Evolutionary conservation across 2,329 filamentous ascomycete species (phyloP).

Genomic region (Diaporthe sp.): DNA sequence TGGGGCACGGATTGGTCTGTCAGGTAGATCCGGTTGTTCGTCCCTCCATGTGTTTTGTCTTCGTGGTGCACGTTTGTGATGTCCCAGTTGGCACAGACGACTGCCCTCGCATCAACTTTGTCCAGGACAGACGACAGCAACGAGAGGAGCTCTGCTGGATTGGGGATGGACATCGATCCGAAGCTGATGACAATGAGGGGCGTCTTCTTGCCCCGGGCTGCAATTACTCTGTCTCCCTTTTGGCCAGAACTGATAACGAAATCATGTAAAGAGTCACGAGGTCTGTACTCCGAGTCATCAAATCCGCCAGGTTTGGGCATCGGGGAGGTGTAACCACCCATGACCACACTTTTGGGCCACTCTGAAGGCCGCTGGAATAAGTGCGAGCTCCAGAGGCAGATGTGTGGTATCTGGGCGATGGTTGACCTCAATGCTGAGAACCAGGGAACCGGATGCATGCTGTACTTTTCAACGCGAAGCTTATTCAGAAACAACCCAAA

Average conservation of each 20-base stretch:
- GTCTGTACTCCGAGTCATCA: background rate
- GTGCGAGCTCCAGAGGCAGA: conserved; percentile 8
- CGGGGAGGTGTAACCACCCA: background rate
- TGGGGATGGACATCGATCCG: background rate
- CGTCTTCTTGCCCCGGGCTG: background rate
- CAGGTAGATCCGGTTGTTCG: background rate
- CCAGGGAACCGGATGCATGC: conserved; percentile 5
- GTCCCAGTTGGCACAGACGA: conserved; percentile 4
- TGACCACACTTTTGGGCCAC: background rate
- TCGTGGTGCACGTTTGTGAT: background rate
- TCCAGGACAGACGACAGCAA: conserved; percentile 1
- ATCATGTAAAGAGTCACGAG: background rate
- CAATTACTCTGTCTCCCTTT: background rate
- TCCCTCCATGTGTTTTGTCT: background rate
- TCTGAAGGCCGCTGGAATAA: background rate
- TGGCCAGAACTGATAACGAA: background rate
- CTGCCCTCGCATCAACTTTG: background rate
- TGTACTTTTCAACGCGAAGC: background rate
- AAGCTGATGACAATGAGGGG: background rate
- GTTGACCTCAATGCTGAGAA: background rate
- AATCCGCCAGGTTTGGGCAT: background rate
- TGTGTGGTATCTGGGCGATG: background rate
- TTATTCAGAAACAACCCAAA: background rate
- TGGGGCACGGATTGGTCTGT: background rate
- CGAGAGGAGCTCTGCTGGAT: background rate